phyloP scores from a whole-genome alignment of 225 moss, liverwort and hornwort species.

The Physcomitrellopsis africana region DNA sequence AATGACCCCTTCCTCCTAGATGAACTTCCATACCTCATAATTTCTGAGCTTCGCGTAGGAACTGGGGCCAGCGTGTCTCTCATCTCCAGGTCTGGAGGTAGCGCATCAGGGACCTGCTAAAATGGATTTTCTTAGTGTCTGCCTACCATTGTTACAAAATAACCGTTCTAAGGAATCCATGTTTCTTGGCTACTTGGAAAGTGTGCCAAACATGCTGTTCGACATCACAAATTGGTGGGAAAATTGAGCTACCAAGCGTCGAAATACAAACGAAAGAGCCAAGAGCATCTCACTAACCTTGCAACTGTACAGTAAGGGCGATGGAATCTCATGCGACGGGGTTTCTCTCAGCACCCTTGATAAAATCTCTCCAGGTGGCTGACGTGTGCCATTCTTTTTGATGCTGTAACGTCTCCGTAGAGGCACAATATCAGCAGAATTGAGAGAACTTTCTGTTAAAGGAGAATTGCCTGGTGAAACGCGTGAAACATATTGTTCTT shows the following conservation, averaged over 20 bases:
- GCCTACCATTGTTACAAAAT: neutral
- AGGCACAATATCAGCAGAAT: slow-evolving; percentile 55
- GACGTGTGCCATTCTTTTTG: slow-evolving; percentile 43
- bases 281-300: slow-evolving; percentile 37
- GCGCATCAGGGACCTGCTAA: slow-evolving; percentile 32
- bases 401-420: slow-evolving; percentile 68
- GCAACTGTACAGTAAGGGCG: slow-evolving; percentile 32
- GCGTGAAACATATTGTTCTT: slow-evolving; percentile 47
- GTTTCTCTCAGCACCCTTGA: slow-evolving; percentile 48
- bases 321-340: slow-evolving; percentile 35
- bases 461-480: slow-evolving; percentile 49
- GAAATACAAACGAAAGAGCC: neutral
- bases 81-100: slow-evolving; percentile 37
- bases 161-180: too few relatives aligned
- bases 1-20: slow-evolving; percentile 57
- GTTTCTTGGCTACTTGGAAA: too few relatives aligned
- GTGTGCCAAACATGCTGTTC: too few relatives aligned
- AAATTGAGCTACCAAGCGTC: too few relatives aligned
- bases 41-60: slow-evolving; percentile 10
- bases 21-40: slow-evolving; percentile 38
- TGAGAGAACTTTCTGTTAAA: slow-evolving; percentile 36
- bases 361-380: slow-evolving; percentile 44
- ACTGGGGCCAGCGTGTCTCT: slow-evolving; percentile 32
- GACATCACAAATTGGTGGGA: too few relatives aligned
- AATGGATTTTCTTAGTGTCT: slow-evolving; percentile 11